phyloP scores from a whole-genome alignment of 2,329 filamentous ascomycete genomes.

The Metarhizium rileyi region DNA sequence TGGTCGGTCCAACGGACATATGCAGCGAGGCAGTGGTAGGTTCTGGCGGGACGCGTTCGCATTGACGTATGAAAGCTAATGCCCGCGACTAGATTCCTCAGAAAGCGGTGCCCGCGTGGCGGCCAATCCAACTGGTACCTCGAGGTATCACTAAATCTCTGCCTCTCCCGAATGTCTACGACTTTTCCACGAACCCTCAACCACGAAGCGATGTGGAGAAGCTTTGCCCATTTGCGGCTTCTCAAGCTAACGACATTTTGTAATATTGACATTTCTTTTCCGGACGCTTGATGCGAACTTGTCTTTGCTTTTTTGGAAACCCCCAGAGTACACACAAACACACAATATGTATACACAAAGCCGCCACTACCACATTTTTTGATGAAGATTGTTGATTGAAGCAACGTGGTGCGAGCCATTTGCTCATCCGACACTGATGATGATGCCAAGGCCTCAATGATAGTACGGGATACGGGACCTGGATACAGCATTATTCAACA shows the following conservation, averaged over 20 bases:
- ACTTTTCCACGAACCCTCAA: not conserved
- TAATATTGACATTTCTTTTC: slow-evolving; percentile 4
- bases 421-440: slow-evolving; percentile 21
- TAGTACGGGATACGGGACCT: slow-evolving; percentile 27
- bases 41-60: not conserved
- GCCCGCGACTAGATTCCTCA: slow-evolving; percentile 26
- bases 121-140: slow-evolving; percentile 23
- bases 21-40: slow-evolving; percentile 52
- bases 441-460: slow-evolving; percentile 26
- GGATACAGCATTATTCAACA: slow-evolving; percentile 30
- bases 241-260: slow-evolving; percentile 1
- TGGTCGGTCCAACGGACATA: slow-evolving; percentile 48
- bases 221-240: not conserved
- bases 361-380: slow-evolving; percentile 4
- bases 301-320: not conserved
- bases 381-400: slow-evolving; percentile 8
- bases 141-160: slow-evolving; percentile 26
- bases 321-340: not conserved
- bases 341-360: slow-evolving; percentile 1
- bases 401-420: not conserved
- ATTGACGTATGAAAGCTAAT: not conserved
- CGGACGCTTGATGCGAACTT: not conserved
- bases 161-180: not conserved
- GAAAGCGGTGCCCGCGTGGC: slow-evolving; percentile 31
- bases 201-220: slow-evolving; percentile 2